A percentile compares a stretch with the other conserved stretches of the same genome.
Evolutionary conservation across 495 filamentous ascomycete genomes (phyloP).

Genomic region (Lasiosphaeriaceae sp.): DNA sequence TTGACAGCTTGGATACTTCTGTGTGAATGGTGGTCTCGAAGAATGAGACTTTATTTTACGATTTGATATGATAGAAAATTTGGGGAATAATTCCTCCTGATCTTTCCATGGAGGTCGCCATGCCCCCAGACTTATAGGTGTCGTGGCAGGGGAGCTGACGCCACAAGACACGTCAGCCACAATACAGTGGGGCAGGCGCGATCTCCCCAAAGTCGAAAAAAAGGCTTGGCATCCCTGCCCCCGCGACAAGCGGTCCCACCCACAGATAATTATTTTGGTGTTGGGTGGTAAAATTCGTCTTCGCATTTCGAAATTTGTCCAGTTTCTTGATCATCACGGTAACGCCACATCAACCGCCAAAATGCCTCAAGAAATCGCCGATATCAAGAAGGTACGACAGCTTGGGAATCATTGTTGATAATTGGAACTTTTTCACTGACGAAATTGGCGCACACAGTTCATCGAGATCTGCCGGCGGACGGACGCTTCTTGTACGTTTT

Average conservation of each 20-base stretch:
- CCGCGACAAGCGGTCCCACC: slow-evolving; percentile 17
- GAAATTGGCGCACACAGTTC: slow-evolving; percentile 58
- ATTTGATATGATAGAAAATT: background rate
- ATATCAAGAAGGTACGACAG: slow-evolving; percentile 76
- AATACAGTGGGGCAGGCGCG: background rate
- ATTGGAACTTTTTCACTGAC: slow-evolving; percentile 23
- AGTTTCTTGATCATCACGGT: slow-evolving; percentile 21
- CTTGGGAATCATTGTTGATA: background rate
- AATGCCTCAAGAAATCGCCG: slow-evolving; percentile 97
- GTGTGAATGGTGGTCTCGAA: too few species aligned
- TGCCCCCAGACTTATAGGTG: background rate
- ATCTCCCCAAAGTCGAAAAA: background rate
- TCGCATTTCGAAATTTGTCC: slow-evolving; percentile 16
- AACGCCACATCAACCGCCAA: slow-evolving; percentile 42
- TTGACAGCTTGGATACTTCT: too few species aligned
- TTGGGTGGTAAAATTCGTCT: slow-evolving; percentile 26
- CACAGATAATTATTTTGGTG: slow-evolving; percentile 33
- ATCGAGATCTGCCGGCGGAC: slow-evolving; percentile 99
- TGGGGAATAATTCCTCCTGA: background rate
- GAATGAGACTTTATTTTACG: too few species aligned
- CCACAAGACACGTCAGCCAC: slow-evolving; percentile 18
- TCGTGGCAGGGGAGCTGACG: background rate
- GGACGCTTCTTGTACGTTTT: slow-evolving; percentile 87
- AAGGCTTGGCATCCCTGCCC: slow-evolving; percentile 1
- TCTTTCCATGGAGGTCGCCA: background rate